Evolutionary conservation across 139 green algal species (phyloP).

Genomic region (Eudorina sp.): DNA sequence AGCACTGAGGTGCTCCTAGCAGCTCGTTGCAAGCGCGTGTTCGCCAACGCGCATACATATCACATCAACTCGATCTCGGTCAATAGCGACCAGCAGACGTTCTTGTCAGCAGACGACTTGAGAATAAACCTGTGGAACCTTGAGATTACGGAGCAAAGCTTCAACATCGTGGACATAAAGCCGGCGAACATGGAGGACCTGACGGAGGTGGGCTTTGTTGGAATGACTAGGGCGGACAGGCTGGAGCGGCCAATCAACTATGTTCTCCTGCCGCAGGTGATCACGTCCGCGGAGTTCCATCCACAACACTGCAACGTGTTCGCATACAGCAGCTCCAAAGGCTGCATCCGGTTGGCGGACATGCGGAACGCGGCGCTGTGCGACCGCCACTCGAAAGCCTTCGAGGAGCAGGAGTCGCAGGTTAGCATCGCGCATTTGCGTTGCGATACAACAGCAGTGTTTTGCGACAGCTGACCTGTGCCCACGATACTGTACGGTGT

Average conservation of each 20-base stretch:
- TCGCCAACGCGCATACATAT: conserved; percentile 97
- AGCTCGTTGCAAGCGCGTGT: conserved; percentile 80
- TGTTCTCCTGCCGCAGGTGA: conserved; percentile 81
- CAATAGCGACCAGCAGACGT: conserved; percentile 95
- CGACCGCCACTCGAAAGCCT: conserved; percentile 88
- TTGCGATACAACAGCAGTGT: too few species aligned
- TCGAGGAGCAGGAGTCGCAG: conserved; percentile 81
- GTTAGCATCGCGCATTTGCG: conserved; percentile 39
- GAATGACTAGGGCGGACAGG: background rate
- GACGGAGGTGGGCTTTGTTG: conserved; percentile 78
- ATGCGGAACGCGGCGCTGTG: conserved; percentile 92
- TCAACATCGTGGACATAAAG: conserved; percentile 99
- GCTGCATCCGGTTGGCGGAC: conserved; percentile 95
- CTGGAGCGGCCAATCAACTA: background rate
- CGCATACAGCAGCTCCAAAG: conserved; percentile 95
- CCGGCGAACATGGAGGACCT: conserved; percentile 99
- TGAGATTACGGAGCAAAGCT: conserved; percentile 89
- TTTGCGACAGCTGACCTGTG: background rate
- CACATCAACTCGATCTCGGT: conserved; percentile 97
- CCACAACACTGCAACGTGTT: conserved; percentile 92
- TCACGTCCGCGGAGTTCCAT: conserved; percentile 97
- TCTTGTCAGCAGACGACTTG: conserved; percentile 96
- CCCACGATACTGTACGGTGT: background rate
- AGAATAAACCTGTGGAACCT: conserved; percentile 98
- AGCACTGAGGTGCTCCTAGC: conserved; percentile 69